Conservation (phyloP, 2,329 filamentous ascomycete species). For the Herpotrichia juniperi region DNA sequence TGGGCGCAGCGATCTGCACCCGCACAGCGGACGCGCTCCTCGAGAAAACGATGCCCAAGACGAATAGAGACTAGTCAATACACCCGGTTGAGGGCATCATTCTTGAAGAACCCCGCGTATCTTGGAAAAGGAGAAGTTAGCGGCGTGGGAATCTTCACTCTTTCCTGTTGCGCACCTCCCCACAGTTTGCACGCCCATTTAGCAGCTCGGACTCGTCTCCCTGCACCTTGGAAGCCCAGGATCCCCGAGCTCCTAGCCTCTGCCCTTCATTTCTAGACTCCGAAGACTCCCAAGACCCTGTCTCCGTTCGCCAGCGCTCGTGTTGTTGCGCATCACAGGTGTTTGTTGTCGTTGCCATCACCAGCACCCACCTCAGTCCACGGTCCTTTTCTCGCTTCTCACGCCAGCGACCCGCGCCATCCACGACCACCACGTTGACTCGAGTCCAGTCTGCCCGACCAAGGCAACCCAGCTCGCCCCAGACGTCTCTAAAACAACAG, state of each 20-base stretch:
- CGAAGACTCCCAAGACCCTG: neutral
- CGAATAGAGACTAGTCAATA: neutral
- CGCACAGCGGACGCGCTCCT: neutral
- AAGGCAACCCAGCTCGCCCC: slow-evolving; percentile 17
- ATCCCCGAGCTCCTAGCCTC: neutral
- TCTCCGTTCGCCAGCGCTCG: neutral
- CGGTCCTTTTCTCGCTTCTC: neutral
- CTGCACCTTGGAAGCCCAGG: neutral
- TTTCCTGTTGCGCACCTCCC: neutral
- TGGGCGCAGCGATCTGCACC: slow-evolving; percentile 2
- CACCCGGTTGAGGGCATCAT: too few relatives aligned
- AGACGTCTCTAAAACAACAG: slow-evolving; percentile 14
- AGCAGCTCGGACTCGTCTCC: neutral
- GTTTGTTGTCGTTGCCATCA: neutral
- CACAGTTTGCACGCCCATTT: neutral
- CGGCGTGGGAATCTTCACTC: neutral
- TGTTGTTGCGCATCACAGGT: neutral
- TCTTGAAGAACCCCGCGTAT: neutral
- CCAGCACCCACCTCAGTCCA: neutral
- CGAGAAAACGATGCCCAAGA: slow-evolving; percentile 1
- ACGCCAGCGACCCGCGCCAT: too few relatives aligned
- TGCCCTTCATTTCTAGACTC: neutral
- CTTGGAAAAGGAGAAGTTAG: too few relatives aligned
- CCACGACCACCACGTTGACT: neutral
- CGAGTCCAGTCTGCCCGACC: slow-evolving; percentile 17